Base-by-base conservation (phyloP, 176 grass and related monocot genomes). In the Guadua angustifolia region DNA sequence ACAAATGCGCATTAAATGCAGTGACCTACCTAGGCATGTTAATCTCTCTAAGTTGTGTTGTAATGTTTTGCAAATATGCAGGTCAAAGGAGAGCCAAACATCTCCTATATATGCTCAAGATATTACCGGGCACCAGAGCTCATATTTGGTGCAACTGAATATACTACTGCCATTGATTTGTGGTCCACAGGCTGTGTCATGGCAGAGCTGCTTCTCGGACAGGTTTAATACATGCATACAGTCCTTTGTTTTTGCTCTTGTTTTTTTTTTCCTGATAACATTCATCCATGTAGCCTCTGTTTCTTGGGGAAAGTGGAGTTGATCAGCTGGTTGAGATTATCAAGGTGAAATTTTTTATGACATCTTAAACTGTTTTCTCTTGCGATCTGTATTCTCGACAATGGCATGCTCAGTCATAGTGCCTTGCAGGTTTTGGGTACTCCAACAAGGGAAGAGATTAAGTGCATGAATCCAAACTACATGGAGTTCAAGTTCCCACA, bases 391-490 rank as follows among this genome's bases (percentile, higher is more conserved):
- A 55, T 61, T 86, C 55, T 81, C 29, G 42, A 40, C 66, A 29
- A 67, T 79, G 83, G 59, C 73, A 83, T 75, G 79, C 92, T 88
- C 75, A 61, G 16, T 57, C 83, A 58, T 83, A 53, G 42, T 66
- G 26, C 66, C 40, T 42, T 91, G 77, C 80, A 98, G 93, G 95
- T 98, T 85, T 90, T 98, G 81, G 95, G 95, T 82, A 98, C 95
- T 87, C 95, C 95, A 77, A 95, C 93, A 84, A 98, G 95, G 72
- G 95, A 98, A 91, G 95, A 98, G 88, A 98, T 98, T 87, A 98
- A 98, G 78, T 95, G 95, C 87, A 95, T 98, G 95, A 98, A 98
- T 84, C 95, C 95, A 88, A 95, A 95, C 58, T 98, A 98, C 83
- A 98, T 85, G 0, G 93, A 98, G 73, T 98, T 95, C 89, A 98